Evolutionary conservation across 2,329 filamentous ascomycete species (phyloP), one percentile per base, ranked within the genome.

Genomic region (Colletotrichum cuscutae): DNA sequence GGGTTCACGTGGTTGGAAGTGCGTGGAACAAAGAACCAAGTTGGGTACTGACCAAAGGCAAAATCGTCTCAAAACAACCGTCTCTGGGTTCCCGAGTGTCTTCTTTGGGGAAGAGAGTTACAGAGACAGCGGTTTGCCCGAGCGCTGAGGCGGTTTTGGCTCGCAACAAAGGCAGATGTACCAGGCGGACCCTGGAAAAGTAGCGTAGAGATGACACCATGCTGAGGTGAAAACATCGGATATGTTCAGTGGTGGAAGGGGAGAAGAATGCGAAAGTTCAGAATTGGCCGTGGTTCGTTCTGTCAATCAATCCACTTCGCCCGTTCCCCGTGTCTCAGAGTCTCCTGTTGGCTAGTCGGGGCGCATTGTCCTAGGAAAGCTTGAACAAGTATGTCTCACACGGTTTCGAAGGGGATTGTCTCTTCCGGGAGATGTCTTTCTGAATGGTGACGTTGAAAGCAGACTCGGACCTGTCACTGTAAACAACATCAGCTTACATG

Each of bases 181-280:
- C 68, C 26, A 61, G 42, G 35, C 54, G 28, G 28, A 66, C 52
- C 52, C 60, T 56, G 28, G 60, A 12, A 19, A 37, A 37, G 30
- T 42, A n/a, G n/a, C 28, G 28, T 58, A 5, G 70, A 75, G 52
- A 72, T 72, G 70, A 72, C 59, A 69, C 65, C 59, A 65, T 69
- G 46, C 26, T 22, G 28, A 60, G 46, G 53, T 42, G 35, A 42
- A 22, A 69, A 53, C 30, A 69, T 69, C 53, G 70, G 65, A 72
- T 52, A 54, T 54, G 59, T 49, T 58, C 53, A 42, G 35, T 57
- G 56, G 24, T 28, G 63, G 13, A 28, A 37, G 63, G 63, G 49
- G 35, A 54, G 49, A 59, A 53, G 52, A 37, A 52, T 49, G 42
- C 42, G 42, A 49, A 8, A 22, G 61, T 64, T 53, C 9, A 30